Percentiles rank a stretch among this genome's conserved stretches.
Evolutionary conservation across 2,329 filamentous ascomycete genomes (phyloP).

Genomic region (Rutstroemia sp.): DNA sequence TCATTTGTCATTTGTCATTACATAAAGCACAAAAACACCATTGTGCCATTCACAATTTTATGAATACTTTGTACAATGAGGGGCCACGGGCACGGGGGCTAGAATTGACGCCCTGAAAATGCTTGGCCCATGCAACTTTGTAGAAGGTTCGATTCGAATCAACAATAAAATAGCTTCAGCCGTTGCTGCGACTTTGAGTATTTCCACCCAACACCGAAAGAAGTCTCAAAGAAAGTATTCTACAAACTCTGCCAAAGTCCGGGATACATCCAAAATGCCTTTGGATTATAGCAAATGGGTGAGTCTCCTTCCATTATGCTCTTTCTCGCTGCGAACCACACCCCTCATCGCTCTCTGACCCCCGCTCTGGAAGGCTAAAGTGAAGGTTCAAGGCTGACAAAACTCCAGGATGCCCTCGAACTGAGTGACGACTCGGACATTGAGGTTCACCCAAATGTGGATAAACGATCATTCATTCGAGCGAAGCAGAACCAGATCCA

Average conservation of each 20-base stretch:
- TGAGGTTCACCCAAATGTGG: conserved; percentile 97
- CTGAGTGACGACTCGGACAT: conserved; percentile 97
- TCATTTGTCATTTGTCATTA: too few relatives aligned
- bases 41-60: too few relatives aligned
- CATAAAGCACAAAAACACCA: too few relatives aligned
- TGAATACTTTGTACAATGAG: too few relatives aligned
- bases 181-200: background rate
- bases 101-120: background rate
- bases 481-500: conserved; percentile 98
- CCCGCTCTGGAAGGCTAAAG: conserved; percentile 23
- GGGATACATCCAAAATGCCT: conserved; percentile 35
- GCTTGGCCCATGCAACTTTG: background rate
- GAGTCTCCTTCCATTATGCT: conserved; percentile 11
- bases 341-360: background rate
- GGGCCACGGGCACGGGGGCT: too few relatives aligned
- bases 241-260: background rate
- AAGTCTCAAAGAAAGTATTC: background rate
- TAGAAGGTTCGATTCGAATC: conserved; percentile 22
- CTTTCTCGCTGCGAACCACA: background rate
- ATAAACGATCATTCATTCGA: conserved; percentile 96
- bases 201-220: background rate
- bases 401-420: conserved; percentile 71
- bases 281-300: conserved; percentile 58
- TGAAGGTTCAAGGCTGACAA: conserved; percentile 28
- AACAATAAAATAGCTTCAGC: background rate